phyloP scores from a whole-genome alignment of 257 asterid species.

The Nemophila menziesii region DNA sequence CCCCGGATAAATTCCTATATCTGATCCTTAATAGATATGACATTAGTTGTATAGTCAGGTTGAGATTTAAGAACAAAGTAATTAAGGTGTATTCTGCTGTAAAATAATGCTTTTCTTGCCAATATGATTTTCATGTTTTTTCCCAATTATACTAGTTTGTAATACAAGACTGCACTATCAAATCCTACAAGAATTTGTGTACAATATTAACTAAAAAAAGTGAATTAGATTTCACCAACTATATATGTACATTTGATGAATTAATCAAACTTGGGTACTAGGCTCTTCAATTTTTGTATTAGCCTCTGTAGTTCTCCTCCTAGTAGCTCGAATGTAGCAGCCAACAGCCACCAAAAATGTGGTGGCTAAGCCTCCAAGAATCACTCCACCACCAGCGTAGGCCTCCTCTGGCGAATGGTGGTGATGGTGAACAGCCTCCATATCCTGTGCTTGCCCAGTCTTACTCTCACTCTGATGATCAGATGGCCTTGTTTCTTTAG shows the following conservation, averaged over 20 bases:
- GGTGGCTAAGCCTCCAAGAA: slow-evolving; percentile 25
- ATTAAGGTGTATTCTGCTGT: no score
- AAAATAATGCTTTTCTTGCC: no score
- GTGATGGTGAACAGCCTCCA: background rate
- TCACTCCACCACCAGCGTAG: slow-evolving; percentile 24
- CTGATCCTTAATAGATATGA: no score
- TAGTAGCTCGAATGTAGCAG: slow-evolving; percentile 57
- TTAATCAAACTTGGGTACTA: slow-evolving; percentile 5
- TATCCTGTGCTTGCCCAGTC: background rate
- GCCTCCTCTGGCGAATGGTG: slow-evolving; percentile 18
- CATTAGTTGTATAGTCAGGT: no score
- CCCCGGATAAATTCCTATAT: no score
- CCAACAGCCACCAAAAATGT: slow-evolving; percentile 37
- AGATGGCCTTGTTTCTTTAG: background rate
- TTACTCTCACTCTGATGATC: background rate
- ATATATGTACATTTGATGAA: background rate
- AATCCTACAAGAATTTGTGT: background rate
- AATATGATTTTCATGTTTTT: no score
- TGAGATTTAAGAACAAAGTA: no score
- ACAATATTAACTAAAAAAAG: background rate
- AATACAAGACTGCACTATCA: background rate
- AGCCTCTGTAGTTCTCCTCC: slow-evolving; percentile 15
- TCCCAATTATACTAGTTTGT: background rate
- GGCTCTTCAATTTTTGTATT: slow-evolving; percentile 2
- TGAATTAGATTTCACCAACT: background rate